Percentiles rank a stretch among this genome's conserved stretches.
Conservation (phyloP, 768 basidiomycete species). For the Lyophyllum atratum region DNA sequence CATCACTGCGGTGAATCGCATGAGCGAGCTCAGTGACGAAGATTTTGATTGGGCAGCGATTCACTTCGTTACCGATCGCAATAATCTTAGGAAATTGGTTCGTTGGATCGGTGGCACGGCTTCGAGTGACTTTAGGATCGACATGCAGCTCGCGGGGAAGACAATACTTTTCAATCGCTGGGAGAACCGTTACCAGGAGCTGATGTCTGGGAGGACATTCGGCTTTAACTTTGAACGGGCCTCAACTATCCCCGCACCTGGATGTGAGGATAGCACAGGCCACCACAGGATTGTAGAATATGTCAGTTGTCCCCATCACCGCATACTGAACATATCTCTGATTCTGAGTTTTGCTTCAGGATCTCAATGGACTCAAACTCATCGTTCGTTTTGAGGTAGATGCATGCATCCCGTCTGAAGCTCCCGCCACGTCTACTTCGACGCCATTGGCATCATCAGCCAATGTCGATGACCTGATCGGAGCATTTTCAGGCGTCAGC, state of each 20-base stretch:
- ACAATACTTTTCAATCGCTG: constrained; percentile 69
- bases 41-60: constrained; percentile 44
- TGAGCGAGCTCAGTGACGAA: constrained; percentile 30
- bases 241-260: constrained; percentile 45
- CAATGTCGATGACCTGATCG: constrained; percentile 37
- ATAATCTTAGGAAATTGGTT: constrained; percentile 62
- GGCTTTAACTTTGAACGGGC: constrained; percentile 66
- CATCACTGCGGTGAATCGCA: constrained; percentile 56
- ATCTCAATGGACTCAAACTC: constrained; percentile 57
- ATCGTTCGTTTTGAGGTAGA: constrained; percentile 63
- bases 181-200: constrained; percentile 40
- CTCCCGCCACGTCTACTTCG: constrained; percentile 16
- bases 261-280: constrained; percentile 51
- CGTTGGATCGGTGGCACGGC: constrained; percentile 50
- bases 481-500: constrained; percentile 32
- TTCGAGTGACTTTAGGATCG: constrained; percentile 63
- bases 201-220: constrained; percentile 42
- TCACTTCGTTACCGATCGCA: constrained; percentile 64
- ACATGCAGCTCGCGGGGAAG: constrained; percentile 60
- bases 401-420: constrained; percentile 34
- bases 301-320: constrained; percentile 38
- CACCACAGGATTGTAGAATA: constrained; percentile 68
- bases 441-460: background rate
- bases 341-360: constrained; percentile 34
- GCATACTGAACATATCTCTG: background rate